Evolutionary conservation across 306 rosid genomes (phyloP), one percentile per base, ranked within the genome.

Genomic region (Medicago ruthenica): DNA sequence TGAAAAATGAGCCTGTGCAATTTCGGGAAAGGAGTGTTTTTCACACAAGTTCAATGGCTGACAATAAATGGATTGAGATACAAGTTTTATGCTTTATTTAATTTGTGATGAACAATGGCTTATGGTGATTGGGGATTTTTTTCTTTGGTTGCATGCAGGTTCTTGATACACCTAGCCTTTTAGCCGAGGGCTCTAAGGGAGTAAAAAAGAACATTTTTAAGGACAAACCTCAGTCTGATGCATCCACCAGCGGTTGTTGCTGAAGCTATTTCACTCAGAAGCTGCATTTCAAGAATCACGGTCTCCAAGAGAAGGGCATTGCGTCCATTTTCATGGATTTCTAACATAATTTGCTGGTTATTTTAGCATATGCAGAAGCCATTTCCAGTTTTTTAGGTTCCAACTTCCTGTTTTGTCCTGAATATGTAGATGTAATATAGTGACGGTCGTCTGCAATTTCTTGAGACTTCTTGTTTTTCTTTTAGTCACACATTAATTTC

Each of bases 151-250:
- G 53, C 63, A 9, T 66, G 85, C 97, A 92, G 99, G 86, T 92
- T 89, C 75, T 92, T 84, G 99, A 95, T 79, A 92, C 97, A 53
- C 99, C 99, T 7, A 92, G 92, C 82, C 97, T 95, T 60, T 37
- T 95, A 78, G 96, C 93, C 4, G 97, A 92, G 81, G 99, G 96
- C 50, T 86, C 97, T 50, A 88, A 85, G 78, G 97, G 97, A 47
- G 64, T 85, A 57, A 92, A 83, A 72, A 92, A 85, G 87, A 92
- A 92, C 87, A 92, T 92, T 83, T 92, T 92, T 72, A 92, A 83
- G 78, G 97, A 92, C 64, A 89, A 83, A 17, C 88, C 93, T 10
- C 82, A 79, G 48, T 51, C 87, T 24, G 84, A 79, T 70, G 85
- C 92, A 50, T 75, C 97, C 40, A 54, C 91, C 5, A 73, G 96